Conservation (phyloP, 2,329 filamentous ascomycete species). For the Clarireedia monteithiana region DNA sequence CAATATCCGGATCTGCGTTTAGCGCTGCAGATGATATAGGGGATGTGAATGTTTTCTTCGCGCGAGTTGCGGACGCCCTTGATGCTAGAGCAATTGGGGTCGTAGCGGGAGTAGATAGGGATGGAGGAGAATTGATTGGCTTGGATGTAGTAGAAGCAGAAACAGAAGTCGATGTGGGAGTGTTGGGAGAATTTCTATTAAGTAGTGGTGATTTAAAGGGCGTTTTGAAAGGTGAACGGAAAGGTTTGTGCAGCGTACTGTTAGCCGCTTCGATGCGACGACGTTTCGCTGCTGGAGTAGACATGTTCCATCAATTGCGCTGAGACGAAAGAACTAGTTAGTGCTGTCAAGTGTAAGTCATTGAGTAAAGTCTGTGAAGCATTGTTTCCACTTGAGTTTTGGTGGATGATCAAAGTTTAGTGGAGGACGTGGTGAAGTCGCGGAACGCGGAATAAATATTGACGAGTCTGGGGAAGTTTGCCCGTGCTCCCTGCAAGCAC, state of each 20-base stretch:
- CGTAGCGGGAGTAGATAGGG: neutral
- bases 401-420: neutral
- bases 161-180: slow-evolving; percentile 7
- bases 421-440: neutral
- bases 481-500: neutral
- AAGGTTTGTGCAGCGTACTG: slow-evolving; percentile 58
- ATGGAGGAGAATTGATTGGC: neutral
- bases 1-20: slow-evolving; percentile 27
- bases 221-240: slow-evolving; percentile 60
- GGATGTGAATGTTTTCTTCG: slow-evolving; percentile 21
- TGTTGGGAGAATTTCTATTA: slow-evolving; percentile 8
- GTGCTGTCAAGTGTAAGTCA: slow-evolving; percentile 22
- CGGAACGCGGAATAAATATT: neutral
- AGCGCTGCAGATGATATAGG: slow-evolving; percentile 29
- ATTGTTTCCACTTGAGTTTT: slow-evolving; percentile 5
- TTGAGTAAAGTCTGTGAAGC: slow-evolving; percentile 18
- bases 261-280: slow-evolving; percentile 52
- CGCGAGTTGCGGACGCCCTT: slow-evolving; percentile 5
- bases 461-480: neutral
- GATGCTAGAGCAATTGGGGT: slow-evolving; percentile 2
- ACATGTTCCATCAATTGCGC: slow-evolving; percentile 31
- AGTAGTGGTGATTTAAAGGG: slow-evolving; percentile 27
- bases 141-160: slow-evolving; percentile 1
- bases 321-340: slow-evolving; percentile 13
- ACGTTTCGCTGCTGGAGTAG: slow-evolving; percentile 49